Percentiles rank a stretch among this genome's conserved stretches.
Evolutionary conservation across 2,329 filamentous ascomycete genomes (phyloP).

Genomic region (Aspergillus cejpii): DNA sequence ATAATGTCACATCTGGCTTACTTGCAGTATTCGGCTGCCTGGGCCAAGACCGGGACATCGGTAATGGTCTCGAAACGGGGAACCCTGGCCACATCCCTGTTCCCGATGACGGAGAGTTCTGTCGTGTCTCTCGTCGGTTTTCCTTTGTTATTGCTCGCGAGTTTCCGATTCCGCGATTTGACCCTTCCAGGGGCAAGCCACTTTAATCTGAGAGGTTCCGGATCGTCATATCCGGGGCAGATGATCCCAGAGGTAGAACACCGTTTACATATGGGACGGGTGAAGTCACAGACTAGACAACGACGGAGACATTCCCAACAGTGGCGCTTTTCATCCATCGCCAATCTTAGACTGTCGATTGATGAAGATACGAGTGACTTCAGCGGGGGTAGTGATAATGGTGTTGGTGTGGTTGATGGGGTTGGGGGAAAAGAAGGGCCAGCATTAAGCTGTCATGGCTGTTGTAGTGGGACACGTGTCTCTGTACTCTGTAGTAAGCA

Average conservation of each 20-base stretch:
- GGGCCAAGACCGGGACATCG: constrained; percentile 16
- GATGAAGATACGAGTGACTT: too few relatives aligned
- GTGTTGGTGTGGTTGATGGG: too few relatives aligned
- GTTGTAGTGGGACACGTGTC: too few relatives aligned
- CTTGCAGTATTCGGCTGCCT: constrained; percentile 30
- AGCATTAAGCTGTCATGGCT: too few relatives aligned
- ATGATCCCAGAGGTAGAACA: constrained; percentile 30
- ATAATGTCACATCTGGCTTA: constrained; percentile 4
- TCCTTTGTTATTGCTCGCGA: not conserved
- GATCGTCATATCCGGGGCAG: constrained; percentile 39
- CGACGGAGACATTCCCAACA: constrained; percentile 44
- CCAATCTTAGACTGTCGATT: not conserved
- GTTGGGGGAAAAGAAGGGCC: too few relatives aligned
- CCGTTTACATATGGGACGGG: constrained; percentile 33
- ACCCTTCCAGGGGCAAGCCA: constrained; percentile 27
- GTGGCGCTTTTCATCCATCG: constrained; percentile 19
- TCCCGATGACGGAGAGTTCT: too few relatives aligned
- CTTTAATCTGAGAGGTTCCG: constrained; percentile 29
- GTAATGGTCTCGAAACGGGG: constrained; percentile 1
- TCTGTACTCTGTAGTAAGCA: too few relatives aligned
- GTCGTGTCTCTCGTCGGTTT: too few relatives aligned
- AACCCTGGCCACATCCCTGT: too few relatives aligned
- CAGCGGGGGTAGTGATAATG: too few relatives aligned
- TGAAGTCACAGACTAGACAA: constrained; percentile 38
- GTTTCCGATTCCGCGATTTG: constrained; percentile 1